phyloP scores from a whole-genome alignment of 495 filamentous ascomycete genomes.

The Letharia lupina region DNA sequence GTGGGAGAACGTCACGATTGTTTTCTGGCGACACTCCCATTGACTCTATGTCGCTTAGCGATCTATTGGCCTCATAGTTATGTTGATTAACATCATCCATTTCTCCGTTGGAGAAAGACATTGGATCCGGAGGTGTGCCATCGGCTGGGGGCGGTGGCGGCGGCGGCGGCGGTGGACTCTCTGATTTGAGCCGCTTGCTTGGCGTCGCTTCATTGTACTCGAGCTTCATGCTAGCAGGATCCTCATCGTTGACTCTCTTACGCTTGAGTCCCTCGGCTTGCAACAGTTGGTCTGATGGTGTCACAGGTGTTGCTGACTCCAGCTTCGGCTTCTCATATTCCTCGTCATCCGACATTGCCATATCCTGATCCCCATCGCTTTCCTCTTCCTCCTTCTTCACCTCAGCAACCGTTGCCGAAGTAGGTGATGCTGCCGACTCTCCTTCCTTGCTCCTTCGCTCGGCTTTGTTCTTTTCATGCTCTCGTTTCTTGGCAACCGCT shows the following conservation, averaged over 20 bases:
- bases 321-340: slow-evolving; percentile 28
- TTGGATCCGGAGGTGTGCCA: not conserved
- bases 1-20: not conserved
- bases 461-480: slow-evolving; percentile 56
- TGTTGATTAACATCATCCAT: slow-evolving; percentile 4
- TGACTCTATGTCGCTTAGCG: not conserved
- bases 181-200: slow-evolving; percentile 31
- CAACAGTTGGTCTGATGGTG: slow-evolving; percentile 27
- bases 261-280: slow-evolving; percentile 49
- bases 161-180: slow-evolving; percentile 33
- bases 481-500: slow-evolving; percentile 64
- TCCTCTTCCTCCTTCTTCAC: slow-evolving; percentile 29
- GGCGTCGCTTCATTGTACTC: slow-evolving; percentile 28
- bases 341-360: slow-evolving; percentile 53
- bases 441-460: slow-evolving; percentile 36
- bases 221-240: slow-evolving; percentile 23
- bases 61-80: not conserved
- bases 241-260: slow-evolving; percentile 42
- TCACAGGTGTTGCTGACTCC: slow-evolving; percentile 24
- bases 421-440: slow-evolving; percentile 2
- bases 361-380: slow-evolving; percentile 36
- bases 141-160: slow-evolving; percentile 36
- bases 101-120: not conserved
- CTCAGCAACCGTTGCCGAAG: not conserved
- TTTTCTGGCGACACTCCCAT: slow-evolving; percentile 1